phyloP scores from a whole-genome alignment of 2,329 filamentous ascomycete species.

The Lachnellula occidentalis region DNA sequence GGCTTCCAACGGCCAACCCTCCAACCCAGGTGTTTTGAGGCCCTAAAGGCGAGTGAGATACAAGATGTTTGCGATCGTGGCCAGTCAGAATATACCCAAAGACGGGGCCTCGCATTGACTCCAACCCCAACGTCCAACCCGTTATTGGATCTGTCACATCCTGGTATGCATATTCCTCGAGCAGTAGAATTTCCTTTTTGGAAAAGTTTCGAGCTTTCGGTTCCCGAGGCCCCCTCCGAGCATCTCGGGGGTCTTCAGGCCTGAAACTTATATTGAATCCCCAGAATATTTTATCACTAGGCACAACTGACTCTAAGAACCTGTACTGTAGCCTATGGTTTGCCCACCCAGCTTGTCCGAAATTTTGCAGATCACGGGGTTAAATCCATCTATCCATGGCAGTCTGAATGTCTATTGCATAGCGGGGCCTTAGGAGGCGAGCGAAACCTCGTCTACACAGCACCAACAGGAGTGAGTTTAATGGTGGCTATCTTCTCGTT shows the following conservation, averaged over 20 bases:
- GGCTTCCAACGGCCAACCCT: constrained; percentile 17
- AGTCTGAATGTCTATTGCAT: constrained; percentile 66
- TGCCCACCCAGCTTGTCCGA: constrained; percentile 53
- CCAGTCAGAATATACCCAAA: constrained; percentile 52
- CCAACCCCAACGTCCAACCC: constrained; percentile 48
- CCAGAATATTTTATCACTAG: too few relatives aligned
- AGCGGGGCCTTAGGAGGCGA: constrained; percentile 60
- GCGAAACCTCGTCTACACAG: constrained; percentile 71
- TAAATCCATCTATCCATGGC: constrained; percentile 71
- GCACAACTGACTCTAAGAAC: too few relatives aligned
- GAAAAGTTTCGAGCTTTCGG: too few relatives aligned
- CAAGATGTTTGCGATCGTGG: constrained; percentile 27
- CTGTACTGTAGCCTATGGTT: constrained; percentile 43
- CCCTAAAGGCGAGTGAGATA: constrained; percentile 43
- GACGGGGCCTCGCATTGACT: constrained; percentile 46
- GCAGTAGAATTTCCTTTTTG: too few relatives aligned
- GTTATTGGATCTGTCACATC: constrained; percentile 56
- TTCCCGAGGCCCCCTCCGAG: too few relatives aligned
- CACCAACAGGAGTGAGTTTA: constrained; percentile 54
- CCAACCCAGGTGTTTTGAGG: constrained; percentile 8
- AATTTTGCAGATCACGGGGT: constrained; percentile 67
- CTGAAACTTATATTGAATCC: too few relatives aligned
- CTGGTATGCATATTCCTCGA: constrained; percentile 16
- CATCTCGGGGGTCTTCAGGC: too few relatives aligned
- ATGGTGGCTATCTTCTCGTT: not conserved